Base-by-base conservation (phyloP, 2,329 filamentous ascomycete genomes). In the Fusarium globosum region DNA sequence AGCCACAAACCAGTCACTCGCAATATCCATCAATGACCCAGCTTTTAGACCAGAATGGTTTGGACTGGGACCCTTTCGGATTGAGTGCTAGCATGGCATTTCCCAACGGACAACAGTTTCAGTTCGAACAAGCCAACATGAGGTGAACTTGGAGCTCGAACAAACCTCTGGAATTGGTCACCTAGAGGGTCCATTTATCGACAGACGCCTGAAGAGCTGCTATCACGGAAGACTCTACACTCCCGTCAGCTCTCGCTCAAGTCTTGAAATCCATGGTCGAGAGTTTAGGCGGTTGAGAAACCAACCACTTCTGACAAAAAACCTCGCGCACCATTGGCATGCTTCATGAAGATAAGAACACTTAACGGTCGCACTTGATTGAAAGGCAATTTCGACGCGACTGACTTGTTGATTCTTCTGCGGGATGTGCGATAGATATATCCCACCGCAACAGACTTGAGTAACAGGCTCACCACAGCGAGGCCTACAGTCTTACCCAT, bases 31-130 rank as follows among this genome's bases (percentile, higher is more conserved):
- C 88, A 26, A 90, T 90, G 88, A 88, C 88, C 8, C 87, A 90
- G 77, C 81, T 90, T 13, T 81, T 90, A 46, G 95, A 98, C 78
- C 93, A 95, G 23, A 94, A 95, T 42, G 69, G 72, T 84, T 86
- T 97, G 55, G 95, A 98, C 80, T 94, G 95, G 82, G 95, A 98
- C 82, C 96, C 96, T 2, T 98, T 98, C 78, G 95, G 95, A 18
- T 86, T 98, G 59, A 96, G 93, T 67, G 95, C 95, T 41, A 97
- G 94, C 83, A 97, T 97, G 96, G 94, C 96, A 74, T 97, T 97
- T 78, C 95, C 95, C 16, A 70, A 70, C 13, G 93, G 92, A 4
- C 93, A 94, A 63, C 93, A 94, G 55, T 96, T 95, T 82, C 90
- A 91, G 58, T 94, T 94, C 80, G 90, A 92, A 71, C 89, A 89